Conservation (phyloP, 2,329 filamentous ascomycete genomes). For the Trichoderma afroharzianum region DNA sequence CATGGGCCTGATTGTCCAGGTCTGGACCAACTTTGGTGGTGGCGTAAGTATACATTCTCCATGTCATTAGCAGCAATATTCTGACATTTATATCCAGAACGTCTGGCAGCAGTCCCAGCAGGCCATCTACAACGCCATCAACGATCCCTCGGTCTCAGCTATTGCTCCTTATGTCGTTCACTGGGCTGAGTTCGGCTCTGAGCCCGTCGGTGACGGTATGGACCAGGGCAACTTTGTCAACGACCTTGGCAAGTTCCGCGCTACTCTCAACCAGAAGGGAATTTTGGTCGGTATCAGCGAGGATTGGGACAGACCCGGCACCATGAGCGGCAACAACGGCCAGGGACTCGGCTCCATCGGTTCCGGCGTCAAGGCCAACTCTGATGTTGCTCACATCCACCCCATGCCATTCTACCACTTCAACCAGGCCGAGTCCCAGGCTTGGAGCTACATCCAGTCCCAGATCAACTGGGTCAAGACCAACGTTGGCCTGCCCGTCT, state of each 20-base stretch:
- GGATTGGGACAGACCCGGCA: conserved; percentile 23
- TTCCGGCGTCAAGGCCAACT: conserved; percentile 20
- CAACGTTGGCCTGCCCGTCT: conserved; percentile 20
- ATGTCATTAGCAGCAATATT: not conserved
- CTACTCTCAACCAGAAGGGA: conserved; percentile 15
- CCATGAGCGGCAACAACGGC: conserved; percentile 18
- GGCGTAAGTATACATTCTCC: conserved; percentile 16
- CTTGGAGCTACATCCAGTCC: conserved; percentile 21
- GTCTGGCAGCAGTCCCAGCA: conserved; percentile 23
- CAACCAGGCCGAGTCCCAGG: conserved; percentile 16
- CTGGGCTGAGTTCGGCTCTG: conserved; percentile 23
- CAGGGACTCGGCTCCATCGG: conserved; percentile 18
- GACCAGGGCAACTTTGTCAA: conserved; percentile 21
- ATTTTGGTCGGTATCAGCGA: conserved; percentile 23
- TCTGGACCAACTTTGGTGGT: conserved; percentile 24
- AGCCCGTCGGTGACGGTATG: conserved; percentile 25
- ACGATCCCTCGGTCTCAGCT: conserved; percentile 18
- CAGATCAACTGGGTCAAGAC: conserved; percentile 19
- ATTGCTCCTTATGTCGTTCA: conserved; percentile 23
- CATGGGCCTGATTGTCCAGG: conserved; percentile 23
- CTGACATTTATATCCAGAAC: not conserved
- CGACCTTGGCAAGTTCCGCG: conserved; percentile 20
- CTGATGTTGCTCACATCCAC: conserved; percentile 23
- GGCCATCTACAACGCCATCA: conserved; percentile 22
- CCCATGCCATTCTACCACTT: conserved; percentile 24